phyloP scores from a whole-genome alignment of 179 eudicot genomes.

The Amaranthus tricolor region DNA sequence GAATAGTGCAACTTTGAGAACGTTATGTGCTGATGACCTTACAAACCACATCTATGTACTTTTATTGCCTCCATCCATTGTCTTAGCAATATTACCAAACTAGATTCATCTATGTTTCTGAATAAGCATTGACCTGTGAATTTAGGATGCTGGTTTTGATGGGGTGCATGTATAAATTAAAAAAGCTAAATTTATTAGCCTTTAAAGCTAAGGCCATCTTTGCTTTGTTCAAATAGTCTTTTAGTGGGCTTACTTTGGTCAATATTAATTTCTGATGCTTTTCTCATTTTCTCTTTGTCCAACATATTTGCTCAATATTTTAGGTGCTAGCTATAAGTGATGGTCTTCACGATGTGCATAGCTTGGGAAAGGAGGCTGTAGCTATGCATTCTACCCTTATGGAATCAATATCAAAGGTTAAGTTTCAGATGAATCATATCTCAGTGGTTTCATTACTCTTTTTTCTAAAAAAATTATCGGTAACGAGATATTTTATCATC shows the following conservation, averaged over 20 bases:
- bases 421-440: conserved; percentile 15
- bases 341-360: conserved; percentile 87
- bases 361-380: conserved; percentile 94
- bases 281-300: conserved; percentile 1
- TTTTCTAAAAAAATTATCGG: not conserved
- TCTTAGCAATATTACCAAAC: not conserved
- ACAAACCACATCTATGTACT: not conserved
- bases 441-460: not conserved
- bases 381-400: conserved; percentile 77
- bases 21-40: not conserved
- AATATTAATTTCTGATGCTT: conserved; percentile 7
- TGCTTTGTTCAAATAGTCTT: not conserved
- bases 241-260: not conserved
- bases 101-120: not conserved
- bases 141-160: not conserved
- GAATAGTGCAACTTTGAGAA: not conserved
- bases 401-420: conserved; percentile 83
- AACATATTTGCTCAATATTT: conserved; percentile 11
- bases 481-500: not conserved
- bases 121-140: not conserved
- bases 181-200: not conserved
- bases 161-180: conserved; percentile 3
- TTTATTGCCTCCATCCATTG: not conserved
- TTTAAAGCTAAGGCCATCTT: not conserved
- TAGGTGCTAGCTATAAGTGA: conserved; percentile 94